Evolutionary conservation across 768 basidiomycete species (phyloP), one percentile per base, ranked within the genome.

Genomic region (Auriscalpium orientale): DNA sequence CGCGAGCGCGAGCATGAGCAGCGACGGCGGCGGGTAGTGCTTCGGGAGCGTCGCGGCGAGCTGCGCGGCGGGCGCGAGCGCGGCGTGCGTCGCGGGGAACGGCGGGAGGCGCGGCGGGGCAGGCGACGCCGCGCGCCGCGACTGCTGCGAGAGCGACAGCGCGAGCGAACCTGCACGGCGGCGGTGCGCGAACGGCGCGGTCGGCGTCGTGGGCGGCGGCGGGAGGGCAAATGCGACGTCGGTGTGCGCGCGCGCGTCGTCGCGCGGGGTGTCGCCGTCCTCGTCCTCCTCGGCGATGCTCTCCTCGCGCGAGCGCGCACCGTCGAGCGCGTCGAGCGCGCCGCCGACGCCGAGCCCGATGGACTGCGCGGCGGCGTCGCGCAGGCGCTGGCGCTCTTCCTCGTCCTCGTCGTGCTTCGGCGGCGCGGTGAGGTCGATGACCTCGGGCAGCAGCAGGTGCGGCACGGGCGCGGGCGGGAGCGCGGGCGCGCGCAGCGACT

Each of bases 291-390:
- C 75, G 33, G 73, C 71, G 16, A 66, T 58, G 52, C 66, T 69
- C 35, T 71, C 70, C 6, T 72, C 66, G 44, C 67, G 65, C 46
- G 38, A 55, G 40, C 56, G 54, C 48, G 52, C 57, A 40, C 56
- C 67, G 22, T 78, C 75, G n/a, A 77, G 64, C 46, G 81, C 72
- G 36, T 76, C 77, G 10, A 80, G 78, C 2, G 28, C 28, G 28
- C 28, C 28, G 28, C 28, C 28, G 28, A 28, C 28, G 54, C 74
- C 78, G 35, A 90, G 73, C 7, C 89, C 89, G 48, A 91, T 83
- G 12, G 85, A 80, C 63, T 88, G 83, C 0, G 89, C 89, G 16
- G 89, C 89, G 40, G 79, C 82, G 54, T 86, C 84, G 35, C 87
- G 74, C 35, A 91, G 71, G n/a, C 87, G 80, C 59, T 86, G 80